phyloP scores from a whole-genome alignment of 202 grass and related monocot species.

The Zizania palustris region DNA sequence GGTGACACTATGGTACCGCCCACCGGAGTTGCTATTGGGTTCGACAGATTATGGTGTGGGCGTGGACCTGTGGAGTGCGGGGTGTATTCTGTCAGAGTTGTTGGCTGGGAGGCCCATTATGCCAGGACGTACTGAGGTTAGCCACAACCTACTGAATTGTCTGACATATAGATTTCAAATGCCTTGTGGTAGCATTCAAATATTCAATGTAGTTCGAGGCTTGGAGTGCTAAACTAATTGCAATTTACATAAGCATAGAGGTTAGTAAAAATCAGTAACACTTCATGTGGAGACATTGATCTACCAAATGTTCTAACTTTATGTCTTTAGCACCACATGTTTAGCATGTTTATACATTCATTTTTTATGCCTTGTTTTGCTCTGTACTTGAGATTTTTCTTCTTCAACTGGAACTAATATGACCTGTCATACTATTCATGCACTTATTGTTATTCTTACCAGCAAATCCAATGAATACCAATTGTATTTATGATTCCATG shows the following conservation, averaged over 20 bases:
- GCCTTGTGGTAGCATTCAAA: neutral
- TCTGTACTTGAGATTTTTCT: neutral
- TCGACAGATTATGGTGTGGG: slow-evolving; percentile 81
- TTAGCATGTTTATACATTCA: slow-evolving; percentile 17
- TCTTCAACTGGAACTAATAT: slow-evolving; percentile 19
- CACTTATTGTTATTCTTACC: slow-evolving; percentile 32
- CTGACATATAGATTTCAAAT: neutral
- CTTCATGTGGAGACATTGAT: slow-evolving; percentile 19
- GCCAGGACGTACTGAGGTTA: slow-evolving; percentile 92
- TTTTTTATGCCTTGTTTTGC: slow-evolving; percentile 20
- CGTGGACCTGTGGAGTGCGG: slow-evolving; percentile 89
- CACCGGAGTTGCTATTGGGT: slow-evolving; percentile 83
- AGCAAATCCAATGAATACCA: slow-evolving; percentile 23
- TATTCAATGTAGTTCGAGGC: neutral
- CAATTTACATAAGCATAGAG: slow-evolving; percentile 9
- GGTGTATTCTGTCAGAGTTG: slow-evolving; percentile 85
- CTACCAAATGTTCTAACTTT: slow-evolving; percentile 12
- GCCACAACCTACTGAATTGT: slow-evolving; percentile 1
- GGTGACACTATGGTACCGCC: slow-evolving; percentile 87
- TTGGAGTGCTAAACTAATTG: slow-evolving; percentile 13
- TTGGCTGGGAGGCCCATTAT: slow-evolving; percentile 88
- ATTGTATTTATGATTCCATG: slow-evolving; percentile 27
- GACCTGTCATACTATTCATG: slow-evolving; percentile 27
- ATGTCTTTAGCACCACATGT: neutral
- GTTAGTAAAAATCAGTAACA: slow-evolving; percentile 11